Evolutionary conservation across 164 flowering plant species (phyloP).

Genomic region (Berberis thunbergii): DNA sequence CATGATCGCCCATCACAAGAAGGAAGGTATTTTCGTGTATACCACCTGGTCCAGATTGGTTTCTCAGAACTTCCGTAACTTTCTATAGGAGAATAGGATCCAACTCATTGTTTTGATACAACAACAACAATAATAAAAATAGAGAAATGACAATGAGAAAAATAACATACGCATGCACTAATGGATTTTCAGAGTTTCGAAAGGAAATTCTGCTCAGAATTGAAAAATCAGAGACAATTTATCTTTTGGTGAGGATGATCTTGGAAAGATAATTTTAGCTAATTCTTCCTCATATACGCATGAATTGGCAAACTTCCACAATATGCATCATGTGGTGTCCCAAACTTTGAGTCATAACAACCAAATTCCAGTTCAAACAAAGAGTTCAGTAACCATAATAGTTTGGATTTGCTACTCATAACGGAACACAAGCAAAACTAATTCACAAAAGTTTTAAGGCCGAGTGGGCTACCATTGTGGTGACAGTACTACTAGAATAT

Average conservation of each 20-base stretch:
- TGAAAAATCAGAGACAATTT: too few species aligned
- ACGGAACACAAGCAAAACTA: not conserved
- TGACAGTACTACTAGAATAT: not conserved
- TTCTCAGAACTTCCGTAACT: constrained; percentile 56
- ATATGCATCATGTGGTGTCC: too few species aligned
- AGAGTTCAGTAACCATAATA: not conserved
- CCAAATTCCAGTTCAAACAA: too few species aligned
- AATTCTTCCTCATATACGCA: too few species aligned
- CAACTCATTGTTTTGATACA: not conserved
- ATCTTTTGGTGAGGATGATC: too few species aligned
- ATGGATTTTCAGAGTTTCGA: too few species aligned
- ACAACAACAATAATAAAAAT: not conserved
- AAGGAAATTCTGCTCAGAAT: too few species aligned
- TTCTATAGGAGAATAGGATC: constrained; percentile 33
- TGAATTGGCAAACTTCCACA: too few species aligned
- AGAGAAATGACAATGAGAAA: not conserved
- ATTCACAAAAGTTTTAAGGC: not conserved
- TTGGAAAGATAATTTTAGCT: too few species aligned
- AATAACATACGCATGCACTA: not conserved
- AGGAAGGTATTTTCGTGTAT: constrained; percentile 83
- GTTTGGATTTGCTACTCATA: too few species aligned
- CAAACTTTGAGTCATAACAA: too few species aligned
- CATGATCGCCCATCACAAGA: constrained; percentile 99
- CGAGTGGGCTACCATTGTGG: not conserved
- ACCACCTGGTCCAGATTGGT: constrained; percentile 75